phyloP scores from a whole-genome alignment of 805 yeast genomes.

The Nakazawaea ambrosiae region DNA sequence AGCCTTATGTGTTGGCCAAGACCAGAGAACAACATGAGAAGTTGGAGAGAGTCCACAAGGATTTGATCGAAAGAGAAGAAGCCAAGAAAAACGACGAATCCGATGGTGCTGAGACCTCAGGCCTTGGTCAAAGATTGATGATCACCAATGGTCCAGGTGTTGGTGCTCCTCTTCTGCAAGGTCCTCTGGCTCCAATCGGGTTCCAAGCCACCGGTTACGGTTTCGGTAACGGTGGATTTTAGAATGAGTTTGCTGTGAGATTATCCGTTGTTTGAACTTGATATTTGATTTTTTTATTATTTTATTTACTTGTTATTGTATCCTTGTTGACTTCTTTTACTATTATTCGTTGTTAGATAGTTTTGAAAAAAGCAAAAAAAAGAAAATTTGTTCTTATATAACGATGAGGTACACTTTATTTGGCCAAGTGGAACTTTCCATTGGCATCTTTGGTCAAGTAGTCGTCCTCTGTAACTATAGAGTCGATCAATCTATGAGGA shows the following conservation, averaged over 20 bases:
- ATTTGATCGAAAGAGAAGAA: conserved; percentile 63
- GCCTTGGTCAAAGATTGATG: conserved; percentile 63
- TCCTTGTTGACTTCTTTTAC: conserved; percentile 6
- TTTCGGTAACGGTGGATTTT: conserved; percentile 50
- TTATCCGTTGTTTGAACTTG: neutral
- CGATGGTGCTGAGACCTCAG: conserved; percentile 36
- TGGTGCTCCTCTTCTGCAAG: conserved; percentile 24
- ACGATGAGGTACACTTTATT: too few species aligned
- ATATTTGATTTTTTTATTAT: conserved; percentile 2
- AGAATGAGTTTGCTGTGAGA: too few species aligned
- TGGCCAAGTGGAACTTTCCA: conserved; percentile 44
- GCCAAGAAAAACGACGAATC: conserved; percentile 38
- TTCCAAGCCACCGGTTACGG: conserved; percentile 69
- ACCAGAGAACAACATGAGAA: conserved; percentile 72
- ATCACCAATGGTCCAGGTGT: conserved; percentile 68
- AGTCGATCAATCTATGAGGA: conserved; percentile 75
- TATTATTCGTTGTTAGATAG: too few species aligned
- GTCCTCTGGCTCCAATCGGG: conserved; percentile 34
- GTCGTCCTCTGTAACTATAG: conserved; percentile 80
- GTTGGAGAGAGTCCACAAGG: conserved; percentile 58
- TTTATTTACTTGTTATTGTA: conserved; percentile 1
- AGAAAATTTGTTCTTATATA: too few species aligned
- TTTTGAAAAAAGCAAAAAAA: too few species aligned
- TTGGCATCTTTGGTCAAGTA: conserved; percentile 40
- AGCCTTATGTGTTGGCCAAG: conserved; percentile 85